Percentiles rank a stretch among this genome's conserved stretches.
Conservation (phyloP, 192 early-diverging fungal genomes). For the Glomus cerebriforme region DNA sequence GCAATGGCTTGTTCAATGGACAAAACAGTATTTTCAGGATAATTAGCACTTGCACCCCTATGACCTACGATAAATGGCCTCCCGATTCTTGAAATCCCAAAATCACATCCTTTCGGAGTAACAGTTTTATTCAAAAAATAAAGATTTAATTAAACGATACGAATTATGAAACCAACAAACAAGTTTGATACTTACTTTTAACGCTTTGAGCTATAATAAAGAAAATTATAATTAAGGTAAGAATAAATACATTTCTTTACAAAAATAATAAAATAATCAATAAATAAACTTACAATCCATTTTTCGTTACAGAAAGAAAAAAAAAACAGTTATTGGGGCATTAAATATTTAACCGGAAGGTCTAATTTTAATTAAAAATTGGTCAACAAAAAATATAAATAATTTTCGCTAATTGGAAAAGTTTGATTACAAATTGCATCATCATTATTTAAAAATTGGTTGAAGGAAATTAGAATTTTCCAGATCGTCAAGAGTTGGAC, state of each 20-base stretch:
- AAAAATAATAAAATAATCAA: neutral
- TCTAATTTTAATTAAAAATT: too few species aligned
- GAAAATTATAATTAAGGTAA: neutral
- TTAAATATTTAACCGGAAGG: too few species aligned
- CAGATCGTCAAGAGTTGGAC: too few species aligned
- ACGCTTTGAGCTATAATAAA: neutral
- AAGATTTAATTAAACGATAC: too few species aligned
- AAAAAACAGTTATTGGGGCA: too few species aligned
- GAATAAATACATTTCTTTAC: neutral
- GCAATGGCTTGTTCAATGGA: conserved; percentile 54
- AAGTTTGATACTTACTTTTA: neutral
- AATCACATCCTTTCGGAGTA: neutral
- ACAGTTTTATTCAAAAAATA: too few species aligned
- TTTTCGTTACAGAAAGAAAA: neutral
- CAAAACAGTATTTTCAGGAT: conserved; percentile 59
- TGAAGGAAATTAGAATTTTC: too few species aligned
- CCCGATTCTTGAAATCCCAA: neutral
- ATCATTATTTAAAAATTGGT: too few species aligned
- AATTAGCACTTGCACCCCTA: conserved; percentile 52
- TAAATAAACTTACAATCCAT: neutral
- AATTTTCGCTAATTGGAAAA: too few species aligned
- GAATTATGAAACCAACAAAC: too few species aligned
- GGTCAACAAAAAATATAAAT: too few species aligned
- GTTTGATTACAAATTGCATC: too few species aligned
- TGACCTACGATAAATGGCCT: conserved; percentile 28